A percentile compares a stretch with the other conserved stretches of the same genome.
Conservation (phyloP, 345 rosid species). For the Pistacia vera region DNA sequence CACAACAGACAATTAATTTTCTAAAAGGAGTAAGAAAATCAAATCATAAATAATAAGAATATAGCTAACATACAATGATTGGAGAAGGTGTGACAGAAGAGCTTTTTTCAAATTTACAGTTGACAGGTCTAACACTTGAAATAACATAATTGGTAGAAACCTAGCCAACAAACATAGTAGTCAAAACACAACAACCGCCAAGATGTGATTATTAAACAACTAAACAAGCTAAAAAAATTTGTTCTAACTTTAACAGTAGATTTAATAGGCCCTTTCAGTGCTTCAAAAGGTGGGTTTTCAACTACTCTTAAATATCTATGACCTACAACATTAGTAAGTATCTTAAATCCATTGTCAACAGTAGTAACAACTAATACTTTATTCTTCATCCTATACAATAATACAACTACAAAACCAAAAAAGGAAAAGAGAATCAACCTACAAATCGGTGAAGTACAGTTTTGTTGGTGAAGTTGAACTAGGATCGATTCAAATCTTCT, state of each 20-base stretch:
- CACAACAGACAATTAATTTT: not conserved
- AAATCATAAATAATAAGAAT: not conserved
- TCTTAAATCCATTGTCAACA: conserved; percentile 88
- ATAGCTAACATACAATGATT: conserved; percentile 45
- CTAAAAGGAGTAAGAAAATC: not conserved
- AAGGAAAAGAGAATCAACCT: too few species aligned
- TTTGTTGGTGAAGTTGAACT: too few species aligned
- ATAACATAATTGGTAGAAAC: conserved; percentile 59
- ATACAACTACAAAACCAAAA: too few species aligned
- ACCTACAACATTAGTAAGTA: conserved; percentile 76
- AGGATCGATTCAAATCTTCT: too few species aligned
- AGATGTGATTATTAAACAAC: conserved; percentile 12
- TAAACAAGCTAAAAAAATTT: not conserved
- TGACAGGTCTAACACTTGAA: conserved; percentile 53
- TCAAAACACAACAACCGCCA: conserved; percentile 12
- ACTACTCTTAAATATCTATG: conserved; percentile 57
- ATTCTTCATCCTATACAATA: too few species aligned
- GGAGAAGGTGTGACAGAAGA: conserved; percentile 80
- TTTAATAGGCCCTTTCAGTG: conserved; percentile 60
- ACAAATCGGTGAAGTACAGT: too few species aligned
- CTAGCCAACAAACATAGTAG: conserved; percentile 38
- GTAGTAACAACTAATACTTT: conserved; percentile 62
- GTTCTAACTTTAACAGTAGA: conserved; percentile 55
- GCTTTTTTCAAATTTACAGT: conserved; percentile 75
- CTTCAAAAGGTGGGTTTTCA: conserved; percentile 67